Conservation (phyloP, 306 rosid species). For the Aeschynomene evenia region DNA sequence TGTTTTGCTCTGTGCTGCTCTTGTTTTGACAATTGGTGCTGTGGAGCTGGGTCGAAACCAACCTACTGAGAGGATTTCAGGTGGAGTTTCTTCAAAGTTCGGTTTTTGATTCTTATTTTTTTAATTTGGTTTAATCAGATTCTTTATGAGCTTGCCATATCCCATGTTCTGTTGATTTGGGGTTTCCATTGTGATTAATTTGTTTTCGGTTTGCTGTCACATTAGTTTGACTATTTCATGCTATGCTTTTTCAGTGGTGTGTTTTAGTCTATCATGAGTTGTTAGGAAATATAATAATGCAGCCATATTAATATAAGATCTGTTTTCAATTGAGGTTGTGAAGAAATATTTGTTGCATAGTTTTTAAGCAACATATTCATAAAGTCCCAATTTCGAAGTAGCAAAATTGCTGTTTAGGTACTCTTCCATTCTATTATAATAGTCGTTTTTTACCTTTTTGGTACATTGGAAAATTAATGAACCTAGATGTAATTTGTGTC, state of each 20-base stretch:
- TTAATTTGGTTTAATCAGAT: background rate
- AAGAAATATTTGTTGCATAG: background rate
- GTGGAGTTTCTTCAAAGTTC: slow-evolving; percentile 35
- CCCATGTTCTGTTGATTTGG: background rate
- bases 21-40: slow-evolving; percentile 45
- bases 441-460: no score
- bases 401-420: slow-evolving; percentile 2
- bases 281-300: no score
- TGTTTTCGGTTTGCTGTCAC: background rate
- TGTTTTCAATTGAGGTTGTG: slow-evolving; percentile 8
- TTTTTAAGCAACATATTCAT: background rate
- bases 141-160: slow-evolving; percentile 1
- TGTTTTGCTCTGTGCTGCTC: slow-evolving; percentile 51
- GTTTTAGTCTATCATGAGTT: background rate
- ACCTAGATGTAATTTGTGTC: no score
- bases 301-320: slow-evolving; percentile 26
- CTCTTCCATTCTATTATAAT: no score
- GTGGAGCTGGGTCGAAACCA: slow-evolving; percentile 55
- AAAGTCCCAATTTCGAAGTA: background rate
- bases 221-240: slow-evolving; percentile 11
- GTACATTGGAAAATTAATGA: no score
- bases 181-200: slow-evolving; percentile 9
- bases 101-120: background rate
- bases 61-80: slow-evolving; percentile 92
- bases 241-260: slow-evolving; percentile 24